These are phyloP conservation scores for Penicillium longicatenatum DNA, from an alignment of 495 filamentous ascomycete genomes.

Conservation along the genomic window DNA sequence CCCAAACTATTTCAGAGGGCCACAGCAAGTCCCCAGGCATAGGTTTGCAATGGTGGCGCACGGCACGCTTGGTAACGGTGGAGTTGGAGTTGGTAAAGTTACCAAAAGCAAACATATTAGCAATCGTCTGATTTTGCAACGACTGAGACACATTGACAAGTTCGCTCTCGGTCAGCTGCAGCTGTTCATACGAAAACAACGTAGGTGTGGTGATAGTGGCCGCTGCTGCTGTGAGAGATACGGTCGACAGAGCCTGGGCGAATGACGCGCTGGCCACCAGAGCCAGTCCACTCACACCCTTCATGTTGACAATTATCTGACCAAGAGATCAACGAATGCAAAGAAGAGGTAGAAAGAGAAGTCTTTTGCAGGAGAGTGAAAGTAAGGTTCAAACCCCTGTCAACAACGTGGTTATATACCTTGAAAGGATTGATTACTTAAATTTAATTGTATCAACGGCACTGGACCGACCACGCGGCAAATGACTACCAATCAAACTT, in stretches of 20 bases:
- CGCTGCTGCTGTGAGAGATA: constrained; percentile 8
- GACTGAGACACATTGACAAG: constrained; percentile 27
- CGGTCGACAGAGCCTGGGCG: constrained; percentile 5
- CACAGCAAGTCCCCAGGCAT: constrained; percentile 45
- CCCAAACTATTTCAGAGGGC: constrained; percentile 38
- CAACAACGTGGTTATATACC: neutral
- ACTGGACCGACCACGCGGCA: neutral
- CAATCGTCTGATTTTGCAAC: constrained; percentile 18
- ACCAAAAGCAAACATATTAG: constrained; percentile 18
- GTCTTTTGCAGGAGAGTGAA: no score
- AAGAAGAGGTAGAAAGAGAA: neutral
- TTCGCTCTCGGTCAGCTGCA: neutral
- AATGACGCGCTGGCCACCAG: constrained; percentile 6
- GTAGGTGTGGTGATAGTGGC: constrained; percentile 17
- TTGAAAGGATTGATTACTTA: neutral
- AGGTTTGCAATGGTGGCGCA: constrained; percentile 35
- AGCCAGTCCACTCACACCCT: constrained; percentile 2
- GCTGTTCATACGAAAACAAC: neutral
- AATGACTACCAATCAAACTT: neutral
- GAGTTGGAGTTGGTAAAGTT: constrained; percentile 4
- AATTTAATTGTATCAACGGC: neutral
- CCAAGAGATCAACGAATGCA: neutral
- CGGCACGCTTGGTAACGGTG: constrained; percentile 5
- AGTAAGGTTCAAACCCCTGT: neutral
- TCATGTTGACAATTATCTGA: neutral